phyloP scores from a whole-genome alignment of 208 protist genomes.

The Histomonas meleagridis region DNA sequence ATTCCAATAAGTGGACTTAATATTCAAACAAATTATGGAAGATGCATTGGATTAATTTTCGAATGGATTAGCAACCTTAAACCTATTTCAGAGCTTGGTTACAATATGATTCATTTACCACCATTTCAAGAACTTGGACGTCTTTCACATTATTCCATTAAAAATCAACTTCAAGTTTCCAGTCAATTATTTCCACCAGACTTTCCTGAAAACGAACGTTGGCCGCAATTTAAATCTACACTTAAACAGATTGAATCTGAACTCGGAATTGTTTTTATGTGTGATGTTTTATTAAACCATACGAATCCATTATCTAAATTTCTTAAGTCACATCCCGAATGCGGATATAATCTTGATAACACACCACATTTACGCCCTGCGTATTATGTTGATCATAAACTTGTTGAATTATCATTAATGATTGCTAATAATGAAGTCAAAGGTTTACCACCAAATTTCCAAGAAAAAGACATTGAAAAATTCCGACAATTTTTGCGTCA shows the following conservation, averaged over 20 bases:
- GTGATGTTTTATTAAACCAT: conserved; percentile 21
- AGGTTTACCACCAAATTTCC: neutral
- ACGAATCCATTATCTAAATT: neutral
- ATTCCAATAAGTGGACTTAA: neutral
- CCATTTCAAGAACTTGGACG: conserved; percentile 29
- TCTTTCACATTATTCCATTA: conserved; percentile 8
- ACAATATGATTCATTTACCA: conserved; percentile 28
- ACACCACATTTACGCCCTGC: conserved; percentile 1
- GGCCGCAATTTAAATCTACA: neutral
- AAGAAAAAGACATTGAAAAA: neutral
- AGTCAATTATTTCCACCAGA: neutral
- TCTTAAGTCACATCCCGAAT: neutral
- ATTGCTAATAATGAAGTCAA: neutral
- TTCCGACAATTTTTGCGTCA: neutral
- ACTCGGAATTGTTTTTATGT: conserved; percentile 24
- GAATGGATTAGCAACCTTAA: neutral
- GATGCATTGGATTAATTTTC: neutral
- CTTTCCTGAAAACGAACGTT: neutral
- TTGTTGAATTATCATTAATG: neutral
- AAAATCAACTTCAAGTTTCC: neutral
- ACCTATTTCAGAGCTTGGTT: neutral
- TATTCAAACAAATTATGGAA: conserved; percentile 25
- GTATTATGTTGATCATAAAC: neutral
- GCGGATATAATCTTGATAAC: neutral
- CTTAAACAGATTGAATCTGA: neutral